Evolutionary conservation across 768 basidiomycete species (phyloP).

Genomic region (Mycena pura): DNA sequence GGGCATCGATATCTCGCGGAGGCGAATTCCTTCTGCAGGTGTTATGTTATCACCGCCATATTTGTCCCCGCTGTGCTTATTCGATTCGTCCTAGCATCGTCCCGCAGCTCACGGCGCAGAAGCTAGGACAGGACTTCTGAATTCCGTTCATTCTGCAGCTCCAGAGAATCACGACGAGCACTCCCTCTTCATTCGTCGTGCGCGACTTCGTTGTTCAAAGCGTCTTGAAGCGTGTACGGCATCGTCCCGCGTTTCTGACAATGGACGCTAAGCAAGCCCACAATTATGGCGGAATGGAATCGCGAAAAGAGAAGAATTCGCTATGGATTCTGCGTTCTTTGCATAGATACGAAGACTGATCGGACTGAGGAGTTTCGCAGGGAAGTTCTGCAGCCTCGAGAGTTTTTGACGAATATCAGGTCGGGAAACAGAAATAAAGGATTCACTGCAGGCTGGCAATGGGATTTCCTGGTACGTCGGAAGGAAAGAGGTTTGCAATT

Average conservation of each 20-base stretch:
- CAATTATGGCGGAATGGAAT: neutral
- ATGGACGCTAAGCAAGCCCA: neutral
- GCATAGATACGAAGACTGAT: too few species aligned
- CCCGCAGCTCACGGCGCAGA: constrained; percentile 17
- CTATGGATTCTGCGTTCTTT: too few species aligned
- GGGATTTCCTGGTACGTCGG: too few species aligned
- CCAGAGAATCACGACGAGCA: neutral
- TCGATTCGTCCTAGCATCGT: constrained; percentile 6
- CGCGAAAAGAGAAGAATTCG: too few species aligned
- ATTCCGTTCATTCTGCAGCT: constrained; percentile 10
- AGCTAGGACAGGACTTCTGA: constrained; percentile 13
- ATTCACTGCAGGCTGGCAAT: too few species aligned
- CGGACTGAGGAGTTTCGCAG: too few species aligned
- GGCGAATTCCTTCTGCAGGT: constrained; percentile 8
- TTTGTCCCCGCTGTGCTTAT: too few species aligned
- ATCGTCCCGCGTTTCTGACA: constrained; percentile 18
- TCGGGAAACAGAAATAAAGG: too few species aligned
- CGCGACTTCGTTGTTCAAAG: constrained; percentile 4
- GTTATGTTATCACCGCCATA: too few species aligned
- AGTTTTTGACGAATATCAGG: too few species aligned
- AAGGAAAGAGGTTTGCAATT: too few species aligned
- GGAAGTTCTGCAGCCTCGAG: too few species aligned
- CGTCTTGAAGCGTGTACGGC: constrained; percentile 8
- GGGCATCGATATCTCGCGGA: neutral
- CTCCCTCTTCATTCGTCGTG: constrained; percentile 6